phyloP scores from a whole-genome alignment of 352 stramenopile species.

The Globisporangium viniferum region DNA sequence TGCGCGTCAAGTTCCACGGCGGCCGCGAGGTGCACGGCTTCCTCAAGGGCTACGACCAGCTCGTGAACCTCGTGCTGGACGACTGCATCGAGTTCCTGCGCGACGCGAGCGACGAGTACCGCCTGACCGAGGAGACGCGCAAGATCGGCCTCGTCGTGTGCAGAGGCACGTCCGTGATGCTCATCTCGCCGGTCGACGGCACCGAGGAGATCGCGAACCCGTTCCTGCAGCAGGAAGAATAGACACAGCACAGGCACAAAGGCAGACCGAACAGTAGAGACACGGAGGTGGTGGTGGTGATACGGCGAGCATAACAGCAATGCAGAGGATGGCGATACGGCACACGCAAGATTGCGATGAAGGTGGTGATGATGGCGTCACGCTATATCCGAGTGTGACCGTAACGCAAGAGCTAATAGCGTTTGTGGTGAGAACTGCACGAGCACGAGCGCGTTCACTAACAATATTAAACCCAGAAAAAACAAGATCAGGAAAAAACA shows the following conservation, averaged over 20 bases:
- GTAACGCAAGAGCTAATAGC: not conserved
- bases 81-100: constrained; percentile 95
- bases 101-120: constrained; percentile 89
- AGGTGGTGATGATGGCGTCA: not conserved
- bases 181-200: constrained; percentile 89
- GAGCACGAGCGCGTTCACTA: not conserved
- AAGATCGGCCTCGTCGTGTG: constrained; percentile 94
- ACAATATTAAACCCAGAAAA: not conserved
- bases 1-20: constrained; percentile 94
- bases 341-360: not conserved
- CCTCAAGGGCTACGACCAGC: constrained; percentile 95
- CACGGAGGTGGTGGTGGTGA: not conserved
- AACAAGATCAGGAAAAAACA: not conserved
- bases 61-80: constrained; percentile 97
- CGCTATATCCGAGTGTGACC: not conserved
- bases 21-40: constrained; percentile 90
- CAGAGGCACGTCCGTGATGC: constrained; percentile 89
- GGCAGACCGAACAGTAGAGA: not conserved
- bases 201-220: constrained; percentile 92
- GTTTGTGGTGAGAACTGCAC: not conserved
- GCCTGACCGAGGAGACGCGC: constrained; percentile 88
- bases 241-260: constrained; percentile 1
- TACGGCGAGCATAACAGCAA: not conserved
- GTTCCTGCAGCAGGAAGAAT: constrained; percentile 86
- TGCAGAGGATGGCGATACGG: not conserved